Percentiles rank a stretch among this genome's conserved stretches.
Evolutionary conservation across 1,139 yeast species (phyloP).

Genomic region (Nadsonia starkeyi-henricii): DNA sequence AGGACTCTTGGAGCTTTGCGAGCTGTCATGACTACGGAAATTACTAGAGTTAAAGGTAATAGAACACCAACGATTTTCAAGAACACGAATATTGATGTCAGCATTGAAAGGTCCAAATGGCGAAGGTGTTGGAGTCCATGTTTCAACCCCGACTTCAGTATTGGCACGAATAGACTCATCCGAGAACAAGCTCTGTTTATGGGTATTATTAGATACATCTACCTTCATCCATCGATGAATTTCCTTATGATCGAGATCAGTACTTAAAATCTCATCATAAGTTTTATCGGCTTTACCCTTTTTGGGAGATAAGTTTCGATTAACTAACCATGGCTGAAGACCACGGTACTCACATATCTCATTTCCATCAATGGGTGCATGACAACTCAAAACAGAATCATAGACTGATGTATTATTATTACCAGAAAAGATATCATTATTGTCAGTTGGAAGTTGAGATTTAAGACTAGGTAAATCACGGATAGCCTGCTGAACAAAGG

Average conservation of each 20-base stretch:
- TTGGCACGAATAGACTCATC: neutral
- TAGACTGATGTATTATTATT: neutral
- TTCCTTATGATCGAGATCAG: neutral
- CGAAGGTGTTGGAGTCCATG: neutral
- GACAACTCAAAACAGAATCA: neutral
- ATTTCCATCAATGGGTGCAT: neutral
- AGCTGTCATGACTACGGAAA: conserved; percentile 25
- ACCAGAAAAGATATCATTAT: neutral
- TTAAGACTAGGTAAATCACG: neutral
- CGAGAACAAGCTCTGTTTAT: neutral
- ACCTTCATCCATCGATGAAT: neutral
- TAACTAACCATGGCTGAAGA: neutral
- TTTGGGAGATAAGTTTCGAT: neutral
- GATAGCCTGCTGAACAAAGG: neutral
- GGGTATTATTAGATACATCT: neutral
- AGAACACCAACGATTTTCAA: conserved; percentile 48
- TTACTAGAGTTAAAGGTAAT: conserved; percentile 39
- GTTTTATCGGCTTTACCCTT: too few relatives aligned
- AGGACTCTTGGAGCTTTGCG: conserved; percentile 1
- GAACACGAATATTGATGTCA: neutral
- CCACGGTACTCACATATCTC: neutral
- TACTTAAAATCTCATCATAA: neutral
- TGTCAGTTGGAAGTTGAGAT: neutral
- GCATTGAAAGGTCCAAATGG: neutral
- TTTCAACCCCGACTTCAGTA: neutral